Base-by-base conservation (phyloP, 2,329 filamentous ascomycete genomes). In the Trichoderma endophyticum region DNA sequence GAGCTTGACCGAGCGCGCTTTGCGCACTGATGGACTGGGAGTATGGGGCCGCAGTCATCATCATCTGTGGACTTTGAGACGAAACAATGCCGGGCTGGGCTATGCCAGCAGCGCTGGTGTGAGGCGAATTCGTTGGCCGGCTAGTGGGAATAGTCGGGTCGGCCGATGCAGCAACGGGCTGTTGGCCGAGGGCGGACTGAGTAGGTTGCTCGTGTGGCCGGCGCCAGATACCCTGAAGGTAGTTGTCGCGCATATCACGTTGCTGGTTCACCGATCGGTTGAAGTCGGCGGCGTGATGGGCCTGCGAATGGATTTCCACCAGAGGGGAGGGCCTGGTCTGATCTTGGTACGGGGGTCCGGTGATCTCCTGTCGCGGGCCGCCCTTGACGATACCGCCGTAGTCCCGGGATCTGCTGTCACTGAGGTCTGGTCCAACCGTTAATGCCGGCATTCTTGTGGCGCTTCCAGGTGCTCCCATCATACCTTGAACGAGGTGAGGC, bases 341-440 rank as follows among this genome's bases (percentile, higher is more conserved):
- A 80, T 98, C 96, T 81, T 95, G 92, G 82, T 98, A 99, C 11
- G 94, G 87, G 48, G 92, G 90, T 28, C 95, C 96, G 15, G 92
- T 90, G 74, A 98, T 90, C 79, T 98, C 96, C 82, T 98, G 96
- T 75, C 95, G 90, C 26, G 94, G 93, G 68, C 94, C 92, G 73
- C 93, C 91, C 79, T 89, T 89, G 73, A 89, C 83, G 75, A 97
- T 93, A 78, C 89, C 91, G 77, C 91, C 92, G 79, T 95, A 97
- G 80, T 97, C 94, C 78, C 92, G 90, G 74, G 92, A 87, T 76
- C 93, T 89, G 75, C 91, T 88, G 78, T 95, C 91, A 78, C 92
- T 92, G 74, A 94, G 89, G 75, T 94, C 91, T 82, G 93, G 88
- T 78, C 91, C 89, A 81, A 93, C 87, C 81, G 94, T 93, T 84